phyloP scores from a whole-genome alignment of 148 eudicot genomes.

The Rhododendron henanense region DNA sequence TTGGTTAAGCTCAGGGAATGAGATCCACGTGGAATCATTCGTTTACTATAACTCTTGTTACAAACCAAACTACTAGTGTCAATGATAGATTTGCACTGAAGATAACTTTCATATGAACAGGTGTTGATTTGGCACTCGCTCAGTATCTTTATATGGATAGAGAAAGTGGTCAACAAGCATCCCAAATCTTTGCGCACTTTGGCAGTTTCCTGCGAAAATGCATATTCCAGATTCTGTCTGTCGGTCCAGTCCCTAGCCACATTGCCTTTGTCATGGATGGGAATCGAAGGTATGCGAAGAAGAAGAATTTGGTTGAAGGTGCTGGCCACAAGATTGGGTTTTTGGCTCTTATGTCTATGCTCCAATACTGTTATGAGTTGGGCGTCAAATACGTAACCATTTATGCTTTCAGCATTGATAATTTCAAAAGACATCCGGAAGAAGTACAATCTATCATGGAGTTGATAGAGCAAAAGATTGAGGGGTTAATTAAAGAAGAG shows the following conservation, averaged over 20 bases:
- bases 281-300: conserved; percentile 64
- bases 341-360: conserved; percentile 44
- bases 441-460: conserved; percentile 63
- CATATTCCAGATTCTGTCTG: conserved; percentile 39
- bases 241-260: conserved; percentile 57
- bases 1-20: neutral
- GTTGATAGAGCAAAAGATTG: conserved; percentile 47
- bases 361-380: conserved; percentile 54
- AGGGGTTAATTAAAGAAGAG: conserved; percentile 46
- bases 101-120: neutral
- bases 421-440: conserved; percentile 59
- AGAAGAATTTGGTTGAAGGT: conserved; percentile 43
- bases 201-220: conserved; percentile 30
- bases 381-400: conserved; percentile 52
- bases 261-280: conserved; percentile 78
- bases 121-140: neutral
- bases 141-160: conserved; percentile 13
- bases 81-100: neutral
- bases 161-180: conserved; percentile 1
- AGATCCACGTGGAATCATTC: neutral
- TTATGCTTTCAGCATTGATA: conserved; percentile 72
- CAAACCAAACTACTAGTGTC: neutral
- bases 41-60: neutral
- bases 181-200: conserved; percentile 12
- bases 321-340: conserved; percentile 51